These are phyloP conservation scores for Candida maris DNA, from an alignment of 805 yeast genomes.

Conservation along the genomic window DNA sequence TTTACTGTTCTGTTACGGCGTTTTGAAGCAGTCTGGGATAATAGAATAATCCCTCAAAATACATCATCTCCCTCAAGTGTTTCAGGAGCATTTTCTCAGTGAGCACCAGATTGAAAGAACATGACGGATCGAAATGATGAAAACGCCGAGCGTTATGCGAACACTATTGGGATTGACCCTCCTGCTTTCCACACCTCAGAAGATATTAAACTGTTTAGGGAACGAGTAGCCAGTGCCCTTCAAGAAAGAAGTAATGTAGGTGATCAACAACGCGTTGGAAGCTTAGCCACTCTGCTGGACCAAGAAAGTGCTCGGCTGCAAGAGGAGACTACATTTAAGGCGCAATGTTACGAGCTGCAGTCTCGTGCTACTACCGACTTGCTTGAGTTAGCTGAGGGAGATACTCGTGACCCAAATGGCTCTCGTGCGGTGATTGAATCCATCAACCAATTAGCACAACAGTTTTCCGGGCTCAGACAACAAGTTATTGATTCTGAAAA, in stretches of 20 bases:
- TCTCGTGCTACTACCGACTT: neutral
- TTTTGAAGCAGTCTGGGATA: too few relatives aligned
- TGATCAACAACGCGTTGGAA: neutral
- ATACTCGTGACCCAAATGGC: slow-evolving; percentile 1
- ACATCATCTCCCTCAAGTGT: neutral
- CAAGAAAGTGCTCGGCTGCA: neutral
- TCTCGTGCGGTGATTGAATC: neutral
- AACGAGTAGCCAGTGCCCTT: neutral
- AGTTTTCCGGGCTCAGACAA: neutral
- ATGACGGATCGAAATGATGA: neutral
- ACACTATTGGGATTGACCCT: neutral
- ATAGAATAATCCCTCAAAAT: neutral
- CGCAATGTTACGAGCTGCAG: neutral
- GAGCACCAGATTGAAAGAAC: neutral
- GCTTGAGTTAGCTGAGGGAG: slow-evolving; percentile 1
- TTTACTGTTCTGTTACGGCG: too few relatives aligned
- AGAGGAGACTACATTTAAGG: neutral
- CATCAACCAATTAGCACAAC: neutral
- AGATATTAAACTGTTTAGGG: neutral
- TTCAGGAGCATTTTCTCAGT: neutral
- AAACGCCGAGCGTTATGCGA: neutral
- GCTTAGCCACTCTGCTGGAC: neutral
- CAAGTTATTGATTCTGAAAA: neutral
- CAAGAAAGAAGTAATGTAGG: neutral
- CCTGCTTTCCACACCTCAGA: neutral